Percentiles rank a stretch among this genome's conserved stretches.
These are phyloP conservation scores for Nitzschia inconspicua DNA, from an alignment of 108 stramenopile genomes.

Conservation along the genomic window DNA sequence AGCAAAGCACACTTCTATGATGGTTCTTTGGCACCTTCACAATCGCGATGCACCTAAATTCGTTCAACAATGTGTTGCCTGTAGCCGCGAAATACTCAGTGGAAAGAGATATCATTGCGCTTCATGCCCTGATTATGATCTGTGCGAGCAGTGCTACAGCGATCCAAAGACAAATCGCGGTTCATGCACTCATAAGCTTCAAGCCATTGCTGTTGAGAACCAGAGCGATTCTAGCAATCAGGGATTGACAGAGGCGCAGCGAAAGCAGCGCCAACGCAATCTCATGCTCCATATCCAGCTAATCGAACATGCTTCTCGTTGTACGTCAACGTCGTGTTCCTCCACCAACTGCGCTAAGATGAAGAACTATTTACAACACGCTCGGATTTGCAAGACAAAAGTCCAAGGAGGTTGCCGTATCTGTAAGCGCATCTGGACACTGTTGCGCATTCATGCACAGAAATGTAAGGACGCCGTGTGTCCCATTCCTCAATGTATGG, in stretches of 20 bases:
- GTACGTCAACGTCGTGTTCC: slow-evolving; percentile 73
- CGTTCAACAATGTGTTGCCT: slow-evolving; percentile 84
- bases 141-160: slow-evolving; percentile 81
- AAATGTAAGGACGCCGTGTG: slow-evolving; percentile 86
- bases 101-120: slow-evolving; percentile 86
- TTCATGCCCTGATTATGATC: slow-evolving; percentile 88
- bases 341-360: slow-evolving; percentile 93
- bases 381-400: slow-evolving; percentile 67
- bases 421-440: slow-evolving; percentile 94
- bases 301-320: slow-evolving; percentile 94
- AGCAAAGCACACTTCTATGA: slow-evolving; percentile 99
- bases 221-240: slow-evolving; percentile 35
- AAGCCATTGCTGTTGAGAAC: slow-evolving; percentile 62
- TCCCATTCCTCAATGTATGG: slow-evolving; percentile 90
- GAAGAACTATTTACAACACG: slow-evolving; percentile 91
- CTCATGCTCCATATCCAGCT: slow-evolving; percentile 94
- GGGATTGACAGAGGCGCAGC: slow-evolving; percentile 70
- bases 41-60: slow-evolving; percentile 95
- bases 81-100: slow-evolving; percentile 77
- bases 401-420: slow-evolving; percentile 89
- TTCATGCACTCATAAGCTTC: slow-evolving; percentile 70
- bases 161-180: slow-evolving; percentile 75
- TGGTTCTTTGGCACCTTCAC: slow-evolving; percentile 98
- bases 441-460: slow-evolving; percentile 93
- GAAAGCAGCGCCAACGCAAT: slow-evolving; percentile 80